Conservation (phyloP, 768 basidiomycete species). For the Suillus alpinus region DNA sequence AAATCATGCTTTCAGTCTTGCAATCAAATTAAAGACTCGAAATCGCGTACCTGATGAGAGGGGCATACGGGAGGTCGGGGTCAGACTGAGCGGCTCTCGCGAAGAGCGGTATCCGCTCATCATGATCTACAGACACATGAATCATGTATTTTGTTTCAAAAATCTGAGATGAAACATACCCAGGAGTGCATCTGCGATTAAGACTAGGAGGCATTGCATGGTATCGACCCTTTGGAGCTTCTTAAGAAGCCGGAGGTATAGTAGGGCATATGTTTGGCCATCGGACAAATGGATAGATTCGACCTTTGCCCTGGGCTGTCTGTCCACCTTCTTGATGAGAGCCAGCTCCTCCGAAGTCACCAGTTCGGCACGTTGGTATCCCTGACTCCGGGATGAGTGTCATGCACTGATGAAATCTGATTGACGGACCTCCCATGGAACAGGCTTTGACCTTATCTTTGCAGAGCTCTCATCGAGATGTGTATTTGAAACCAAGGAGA, state of each 20-base stretch:
- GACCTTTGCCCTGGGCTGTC: conserved; percentile 68
- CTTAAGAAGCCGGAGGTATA: conserved; percentile 89
- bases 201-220: conserved; percentile 81
- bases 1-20: conserved; percentile 9
- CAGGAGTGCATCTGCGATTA: conserved; percentile 84
- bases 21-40: background rate
- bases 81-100: conserved; percentile 58
- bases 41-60: conserved; percentile 63
- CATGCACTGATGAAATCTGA: background rate
- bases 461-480: conserved; percentile 86
- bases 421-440: conserved; percentile 88
- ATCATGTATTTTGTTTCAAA: background rate
- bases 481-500: conserved; percentile 73
- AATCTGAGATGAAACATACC: conserved; percentile 43
- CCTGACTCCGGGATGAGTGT: conserved; percentile 45
- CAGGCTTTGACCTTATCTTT: conserved; percentile 86
- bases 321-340: conserved; percentile 88
- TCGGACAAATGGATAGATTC: conserved; percentile 82
- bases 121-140: conserved; percentile 57
- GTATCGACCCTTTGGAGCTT: conserved; percentile 83
- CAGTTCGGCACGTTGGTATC: conserved; percentile 91
- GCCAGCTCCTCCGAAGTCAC: conserved; percentile 84
- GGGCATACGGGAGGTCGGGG: conserved; percentile 76
- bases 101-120: conserved; percentile 82
- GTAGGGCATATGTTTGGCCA: conserved; percentile 75